Evolutionary conservation across 495 filamentous ascomycete species (phyloP), one percentile per base, ranked within the genome.

Genomic region (Trypethelium eluteriae): DNA sequence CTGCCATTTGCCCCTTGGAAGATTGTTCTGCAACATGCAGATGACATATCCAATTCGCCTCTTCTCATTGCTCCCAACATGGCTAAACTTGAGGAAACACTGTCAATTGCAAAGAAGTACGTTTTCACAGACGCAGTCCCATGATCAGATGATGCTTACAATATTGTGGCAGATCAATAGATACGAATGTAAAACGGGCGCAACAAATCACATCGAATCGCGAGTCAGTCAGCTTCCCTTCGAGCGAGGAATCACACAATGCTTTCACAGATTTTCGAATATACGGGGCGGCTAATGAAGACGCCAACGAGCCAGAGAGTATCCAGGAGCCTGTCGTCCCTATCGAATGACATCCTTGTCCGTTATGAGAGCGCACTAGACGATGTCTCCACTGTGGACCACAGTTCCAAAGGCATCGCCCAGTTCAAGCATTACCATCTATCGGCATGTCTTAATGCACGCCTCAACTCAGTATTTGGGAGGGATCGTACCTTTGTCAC

Each of bases 331-430:
- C 25, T 16, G 38, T 61, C 0, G 25, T n/a, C 39, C 6, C 50
- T 12, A 5, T n/a, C 25, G 47, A 39, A 6, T 62, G 53, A 62
- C 32, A 7, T 39, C 6, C 4, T 39, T 53, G 0, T 18, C 10
- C 53, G 36, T 57, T 38, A 62, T 35, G 64, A 62, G 38, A 32
- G 61, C 59, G 66, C 2, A 7, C 36, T 61, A 65, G 3, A 61
- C 66, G 35, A 78, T 73, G 39, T 76, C 75, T 35, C 16, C 66
- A 50, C 71, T 74, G 61, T 75, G 68, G 5, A 78, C 67, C 35
- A 78, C 68, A 2, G 76, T 78, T 7, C 70, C 76, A 69, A 78
- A 77, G 0, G 70, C 71, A 71, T 78, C 76, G 16, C 35, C 72
- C 18, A 78, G 64, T 70, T 78, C 76, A 41, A 64, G 46, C 67